A percentile compares a stretch with the other conserved stretches of the same genome.
Evolutionary conservation across 345 rosid genomes (phyloP).

Genomic region (Rubroshorea leprosula): DNA sequence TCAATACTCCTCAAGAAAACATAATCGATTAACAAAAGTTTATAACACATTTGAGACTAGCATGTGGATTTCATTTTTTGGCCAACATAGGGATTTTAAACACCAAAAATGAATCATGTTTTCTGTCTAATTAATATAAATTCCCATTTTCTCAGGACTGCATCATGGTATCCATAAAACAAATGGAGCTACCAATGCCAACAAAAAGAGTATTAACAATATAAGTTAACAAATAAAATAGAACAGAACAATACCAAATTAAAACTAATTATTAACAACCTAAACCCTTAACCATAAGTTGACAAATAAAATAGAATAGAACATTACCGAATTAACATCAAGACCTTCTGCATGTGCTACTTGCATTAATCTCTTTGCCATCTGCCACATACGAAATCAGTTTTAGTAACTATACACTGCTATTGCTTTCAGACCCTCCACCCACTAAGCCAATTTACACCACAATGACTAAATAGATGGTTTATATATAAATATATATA

Average conservation of each 20-base stretch:
- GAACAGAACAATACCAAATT: slow-evolving; percentile 49
- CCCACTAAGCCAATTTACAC: too few species aligned
- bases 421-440: too few species aligned
- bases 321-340: slow-evolving; percentile 61
- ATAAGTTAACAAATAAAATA: slow-evolving; percentile 9
- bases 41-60: too few species aligned
- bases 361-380: slow-evolving; percentile 91
- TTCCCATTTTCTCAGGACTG: too few species aligned
- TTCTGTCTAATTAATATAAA: background rate
- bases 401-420: slow-evolving; percentile 15
- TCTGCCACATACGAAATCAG: slow-evolving; percentile 44
- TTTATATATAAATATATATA: too few species aligned
- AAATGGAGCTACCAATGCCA: too few species aligned
- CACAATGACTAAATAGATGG: too few species aligned
- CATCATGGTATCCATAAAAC: too few species aligned
- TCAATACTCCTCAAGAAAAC: too few species aligned
- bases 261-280: slow-evolving; percentile 4
- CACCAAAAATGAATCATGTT: background rate
- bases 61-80: background rate
- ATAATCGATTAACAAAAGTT: too few species aligned
- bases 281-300: background rate
- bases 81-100: slow-evolving; percentile 4
- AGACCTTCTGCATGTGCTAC: slow-evolving; percentile 82
- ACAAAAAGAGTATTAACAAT: too few species aligned
- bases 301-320: slow-evolving; percentile 6